Percentiles rank a stretch among this genome's conserved stretches.
These are phyloP conservation scores for Phytophthora sp. DNA, from an alignment of 352 stramenopile genomes.

Conservation along the genomic window DNA sequence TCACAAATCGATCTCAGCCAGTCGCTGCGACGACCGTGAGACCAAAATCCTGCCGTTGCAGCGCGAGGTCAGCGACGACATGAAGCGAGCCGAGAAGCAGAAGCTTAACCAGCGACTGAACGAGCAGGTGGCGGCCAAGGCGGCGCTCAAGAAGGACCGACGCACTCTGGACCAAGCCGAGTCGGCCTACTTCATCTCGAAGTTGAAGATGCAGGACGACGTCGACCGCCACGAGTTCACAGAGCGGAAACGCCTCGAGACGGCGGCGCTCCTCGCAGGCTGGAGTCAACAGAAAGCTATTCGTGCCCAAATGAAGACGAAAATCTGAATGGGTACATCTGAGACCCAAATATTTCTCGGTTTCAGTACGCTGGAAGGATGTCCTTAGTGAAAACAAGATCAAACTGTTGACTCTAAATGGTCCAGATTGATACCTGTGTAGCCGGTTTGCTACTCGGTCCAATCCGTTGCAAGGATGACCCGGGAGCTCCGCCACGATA, in stretches of 20 bases:
- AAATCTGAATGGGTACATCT: conserved; percentile 17
- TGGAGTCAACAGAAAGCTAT: conserved; percentile 61
- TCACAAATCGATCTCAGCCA: conserved; percentile 16
- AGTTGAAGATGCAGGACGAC: conserved; percentile 48
- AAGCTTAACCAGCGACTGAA: conserved; percentile 52
- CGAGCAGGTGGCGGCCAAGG: conserved; percentile 55
- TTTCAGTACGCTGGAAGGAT: no score
- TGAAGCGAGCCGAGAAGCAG: conserved; percentile 43
- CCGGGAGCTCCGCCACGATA: not conserved
- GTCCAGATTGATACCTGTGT: no score
- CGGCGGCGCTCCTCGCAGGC: conserved; percentile 44
- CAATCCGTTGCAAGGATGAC: conserved; percentile 1
- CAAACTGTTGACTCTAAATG: no score
- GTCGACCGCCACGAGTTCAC: conserved; percentile 34
- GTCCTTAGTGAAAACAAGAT: no score
- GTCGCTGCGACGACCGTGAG: conserved; percentile 14
- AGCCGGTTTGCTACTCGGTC: no score
- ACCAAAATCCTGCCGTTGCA: conserved; percentile 59
- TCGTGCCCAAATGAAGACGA: conserved; percentile 32
- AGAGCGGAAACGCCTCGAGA: conserved; percentile 40
- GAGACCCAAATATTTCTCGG: no score
- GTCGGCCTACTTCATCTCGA: conserved; percentile 56
- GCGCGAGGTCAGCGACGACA: conserved; percentile 32
- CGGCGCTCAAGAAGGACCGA: conserved; percentile 42
- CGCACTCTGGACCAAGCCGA: conserved; percentile 60